Evolutionary conservation across 73 alveolate species (phyloP), one percentile per base, ranked within the genome.

Genomic region (Paramecium caudatum): DNA sequence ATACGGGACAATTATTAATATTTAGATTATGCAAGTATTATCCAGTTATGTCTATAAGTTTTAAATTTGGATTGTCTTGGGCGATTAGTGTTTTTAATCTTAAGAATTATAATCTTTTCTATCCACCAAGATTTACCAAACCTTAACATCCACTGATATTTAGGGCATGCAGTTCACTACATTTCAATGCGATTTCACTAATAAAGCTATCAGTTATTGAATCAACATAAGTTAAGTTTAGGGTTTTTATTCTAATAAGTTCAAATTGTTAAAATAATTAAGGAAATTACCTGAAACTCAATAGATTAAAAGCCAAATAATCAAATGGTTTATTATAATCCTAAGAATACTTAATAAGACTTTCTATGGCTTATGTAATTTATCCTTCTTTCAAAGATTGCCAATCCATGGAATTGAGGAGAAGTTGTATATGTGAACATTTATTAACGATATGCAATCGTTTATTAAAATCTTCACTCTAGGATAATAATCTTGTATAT

Each of bases 131-230:
- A 27, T 55, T 12, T 19, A 55, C 30, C 3, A 55, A 55, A 10
- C 80, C 80, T 27, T 16, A 0, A 55, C 80, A 55, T 10, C 80
- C 80, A 55, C 80, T 55, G 3, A 55, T 55, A 55, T 55, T 55
- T 10, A 55, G n/a, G 2, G 30, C 80, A 23, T 55, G 80, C 7
- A 55, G 30, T 55, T 55, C 80, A 55, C 80, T 55, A 7, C 80
- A 55, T 55, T 55, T 55, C 23, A 27, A 55, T 27, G 46, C 23
- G 12, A 55, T 55, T 27, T 55, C 80, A 55, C 30, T 55, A 19
- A 55, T 55, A 4, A 55, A 55, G 12, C 6, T 21, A 23, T 55
- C 80, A 10, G 80, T 55, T 10, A 55, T 55, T 55, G 80, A 27
- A 55, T 55, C 80, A 3, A 55, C 30, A 23, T 55, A 55, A 19